Base-by-base conservation (phyloP, 73 alveolate species). In the Paramecium bursaria region DNA sequence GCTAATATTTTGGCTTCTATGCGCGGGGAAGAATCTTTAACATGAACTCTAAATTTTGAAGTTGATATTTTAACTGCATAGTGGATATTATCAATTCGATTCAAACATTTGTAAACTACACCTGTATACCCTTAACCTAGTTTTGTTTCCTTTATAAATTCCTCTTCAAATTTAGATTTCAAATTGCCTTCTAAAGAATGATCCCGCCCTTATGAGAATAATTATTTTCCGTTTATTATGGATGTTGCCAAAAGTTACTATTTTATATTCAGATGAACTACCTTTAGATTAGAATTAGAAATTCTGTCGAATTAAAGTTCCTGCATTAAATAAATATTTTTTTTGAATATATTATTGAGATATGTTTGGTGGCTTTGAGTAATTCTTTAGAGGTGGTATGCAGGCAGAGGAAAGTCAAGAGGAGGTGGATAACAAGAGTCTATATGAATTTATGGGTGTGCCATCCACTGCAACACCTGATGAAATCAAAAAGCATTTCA, bases 381-480 rank as follows among this genome's bases (percentile, higher is more conserved):
- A n/a, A n/a, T n/a, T n/a, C n/a, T n/a, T n/a, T n/a, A n/a, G n/a
- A n/a, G n/a, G n/a, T n/a, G n/a, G n/a, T n/a, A n/a, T n/a, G n/a
- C n/a, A n/a, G n/a, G n/a, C n/a, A n/a, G n/a, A n/a, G n/a, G n/a
- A n/a, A n/a, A n/a, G n/a, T n/a, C n/a, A n/a, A n/a, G n/a, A n/a
- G n/a, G n/a, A n/a, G n/a, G 91, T 94, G 1, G 98, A 97, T 89
- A 97, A 93, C 49, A 85, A 88, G 48, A 88, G 89, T 61, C 95
- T 74, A 85, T 97, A 97, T 87, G 95, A 95, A 61, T 39, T 92
- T 13, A 88, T 97, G 50, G 99, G 98, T 33, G 98, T 97, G 42
- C 88, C 86, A 42, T 86, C 95, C 88, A 92, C 50, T 13, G 97
- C 98, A 2, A 47, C 98, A 10, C 74, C 86, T 50, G 97, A 92